Base-by-base conservation (phyloP, 148 eudicot genomes). In the Chenopodium formosanum region DNA sequence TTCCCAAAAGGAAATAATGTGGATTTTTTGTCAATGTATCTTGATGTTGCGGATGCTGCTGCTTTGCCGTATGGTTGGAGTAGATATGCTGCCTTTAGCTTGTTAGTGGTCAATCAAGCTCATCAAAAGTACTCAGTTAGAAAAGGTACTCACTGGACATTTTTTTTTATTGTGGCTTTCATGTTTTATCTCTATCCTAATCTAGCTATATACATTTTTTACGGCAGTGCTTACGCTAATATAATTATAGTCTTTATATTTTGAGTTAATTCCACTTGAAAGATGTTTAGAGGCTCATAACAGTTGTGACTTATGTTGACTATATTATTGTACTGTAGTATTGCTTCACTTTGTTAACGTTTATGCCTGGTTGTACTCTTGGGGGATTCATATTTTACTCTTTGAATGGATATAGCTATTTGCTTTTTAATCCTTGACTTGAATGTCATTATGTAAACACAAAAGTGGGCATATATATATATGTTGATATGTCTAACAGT, bases 1-100 rank as follows among this genome's bases (percentile, higher is more conserved):
- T 96, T 96, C 74, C 99, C 99, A 0, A 96, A 93, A 76, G 99
- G 99, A 37, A 96, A 96, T 79, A 96, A 96, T 78, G 98, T 94
- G 83, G 98, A 94, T 76, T 82, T 85, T 72, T 65, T 96, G 79
- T 96, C 99, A 13, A 90, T 96, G 99, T 96, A 96, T 82, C 87
- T 96, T 80, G 99, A 96, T 84, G 99, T 94, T 81, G 98, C 98
- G 27, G 99, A 96, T 89, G 83, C 98, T 1, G 77, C 85, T 46
- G 79, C 89, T 20, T 84, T 96, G 83, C 97, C 98, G 7, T 92
- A 91, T 89, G 98, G 98, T 52, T 96, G 99, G 99, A 96, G 92
- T 79, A 90, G 99, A 88, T 89, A 88, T 85, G 98, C 99, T 5
- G 91, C 88, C 73, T 96, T 96, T 80, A 94, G 97, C 90, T 85